Evolutionary conservation across 208 protist species (phyloP).

Genomic region (Leishmania braziliensis): DNA sequence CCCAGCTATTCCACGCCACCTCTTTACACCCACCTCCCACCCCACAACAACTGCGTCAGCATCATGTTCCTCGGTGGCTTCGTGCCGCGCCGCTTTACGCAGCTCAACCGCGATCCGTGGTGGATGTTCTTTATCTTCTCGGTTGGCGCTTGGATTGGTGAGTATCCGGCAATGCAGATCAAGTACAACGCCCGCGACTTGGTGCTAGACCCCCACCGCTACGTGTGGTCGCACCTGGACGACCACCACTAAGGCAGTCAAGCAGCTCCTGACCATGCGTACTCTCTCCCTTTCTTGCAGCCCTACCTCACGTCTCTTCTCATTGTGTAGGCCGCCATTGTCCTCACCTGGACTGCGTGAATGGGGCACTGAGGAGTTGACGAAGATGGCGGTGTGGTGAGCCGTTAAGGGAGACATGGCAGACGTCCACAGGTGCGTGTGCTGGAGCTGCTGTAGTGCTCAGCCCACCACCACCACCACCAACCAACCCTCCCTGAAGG

Average conservation of each 20-base stretch:
- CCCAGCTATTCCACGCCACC: neutral
- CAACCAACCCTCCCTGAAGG: neutral
- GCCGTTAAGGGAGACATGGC: slow-evolving; percentile 4
- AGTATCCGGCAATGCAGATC: slow-evolving; percentile 85
- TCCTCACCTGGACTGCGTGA: neutral
- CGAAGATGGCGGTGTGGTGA: slow-evolving; percentile 2
- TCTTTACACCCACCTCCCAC: neutral
- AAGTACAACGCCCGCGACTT: slow-evolving; percentile 88
- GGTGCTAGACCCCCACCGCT: slow-evolving; percentile 84
- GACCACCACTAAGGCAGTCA: slow-evolving; percentile 70
- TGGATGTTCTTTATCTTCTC: slow-evolving; percentile 89
- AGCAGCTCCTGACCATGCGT: neutral
- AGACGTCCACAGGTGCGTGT: neutral
- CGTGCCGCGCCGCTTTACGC: slow-evolving; percentile 79
- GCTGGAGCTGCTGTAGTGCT: neutral
- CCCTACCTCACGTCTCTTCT: neutral
- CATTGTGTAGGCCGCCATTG: neutral
- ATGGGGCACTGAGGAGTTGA: neutral
- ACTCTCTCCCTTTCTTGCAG: neutral
- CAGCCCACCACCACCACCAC: neutral
- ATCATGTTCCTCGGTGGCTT: slow-evolving; percentile 87
- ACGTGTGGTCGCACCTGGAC: slow-evolving; percentile 82
- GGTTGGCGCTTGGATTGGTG: slow-evolving; percentile 74
- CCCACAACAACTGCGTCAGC: neutral
- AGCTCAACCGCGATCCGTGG: slow-evolving; percentile 84